phyloP scores from a whole-genome alignment of 78 protist species.

The Parvularia atlantis region DNA sequence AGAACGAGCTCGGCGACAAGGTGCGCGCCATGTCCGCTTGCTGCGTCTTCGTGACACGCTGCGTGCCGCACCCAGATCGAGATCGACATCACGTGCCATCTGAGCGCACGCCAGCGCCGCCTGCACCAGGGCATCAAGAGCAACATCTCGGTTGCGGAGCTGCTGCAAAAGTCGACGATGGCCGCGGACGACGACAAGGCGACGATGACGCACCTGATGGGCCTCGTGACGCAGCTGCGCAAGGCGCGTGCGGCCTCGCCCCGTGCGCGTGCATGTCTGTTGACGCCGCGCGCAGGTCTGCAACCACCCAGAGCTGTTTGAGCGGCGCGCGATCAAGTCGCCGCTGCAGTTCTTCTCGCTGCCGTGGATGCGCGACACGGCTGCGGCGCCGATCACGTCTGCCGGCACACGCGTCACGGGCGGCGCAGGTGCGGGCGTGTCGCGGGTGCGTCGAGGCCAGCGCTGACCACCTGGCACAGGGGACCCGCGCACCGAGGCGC shows the following conservation, averaged over 20 bases:
- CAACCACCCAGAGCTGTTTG: constrained; percentile 87
- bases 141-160: constrained; percentile 45
- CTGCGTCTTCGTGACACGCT: too few species aligned
- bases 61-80: constrained; percentile 17
- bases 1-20: constrained; percentile 80
- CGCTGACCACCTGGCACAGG: too few species aligned
- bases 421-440: too few species aligned
- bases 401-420: too few species aligned
- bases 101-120: constrained; percentile 64
- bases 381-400: too few species aligned
- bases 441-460: too few species aligned
- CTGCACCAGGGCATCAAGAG: constrained; percentile 42
- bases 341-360: too few species aligned
- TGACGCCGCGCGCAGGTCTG: constrained; percentile 41
- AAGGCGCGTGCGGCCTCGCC: too few species aligned
- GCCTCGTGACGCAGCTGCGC: constrained; percentile 85
- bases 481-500: too few species aligned
- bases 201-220: constrained; percentile 52
- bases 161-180: constrained; percentile 21
- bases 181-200: constrained; percentile 7
- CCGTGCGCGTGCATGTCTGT: background rate
- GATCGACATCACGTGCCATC: constrained; percentile 42
- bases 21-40: background rate
- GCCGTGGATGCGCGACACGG: too few species aligned
- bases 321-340: constrained; percentile 55